Base-by-base conservation (phyloP, 352 stramenopile species). In the Phytophthora palmivora region DNA sequence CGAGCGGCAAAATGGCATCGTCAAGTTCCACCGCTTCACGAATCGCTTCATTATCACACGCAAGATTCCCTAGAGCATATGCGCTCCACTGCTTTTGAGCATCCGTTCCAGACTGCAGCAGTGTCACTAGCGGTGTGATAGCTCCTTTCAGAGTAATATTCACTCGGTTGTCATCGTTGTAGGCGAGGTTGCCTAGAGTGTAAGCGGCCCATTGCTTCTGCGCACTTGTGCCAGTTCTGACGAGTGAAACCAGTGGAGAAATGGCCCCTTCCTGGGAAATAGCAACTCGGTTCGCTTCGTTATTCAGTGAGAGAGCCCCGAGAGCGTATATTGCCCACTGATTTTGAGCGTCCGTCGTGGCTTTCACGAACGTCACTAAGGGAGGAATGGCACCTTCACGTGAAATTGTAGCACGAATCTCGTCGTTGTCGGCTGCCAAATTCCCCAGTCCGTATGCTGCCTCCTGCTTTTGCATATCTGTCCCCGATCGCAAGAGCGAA, bases 191-290 rank as follows among this genome's bases (percentile, higher is more conserved):
- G 3, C 46, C 55, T 2, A 76, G 30, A 5, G 58, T 64, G 21
- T 65, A 61, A 1, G 52, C 53, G 3, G 52, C 56, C 49, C 62
- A 69, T 15, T 67, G 47, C 39, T 72, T 65, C 34, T 72, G 50
- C 2, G 38, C 57, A 10, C 34, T 43, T 10, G 52, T 71, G 7
- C 55, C 54, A 0, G n/a, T 15, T 19, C 26, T 24, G 0, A 67
- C 11, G 2, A 74, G 26, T 8, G 19, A 32, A 18, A 74, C 41
- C 2, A 74, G 41, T 4, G 60, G 54, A 19, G 39, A 5, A 26
- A 67, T 62, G 0, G 49, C 48, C 16, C 60, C 60, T 55, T 65
- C 55, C 53, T 63, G 57, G 10, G 49, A 60, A 15, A 74, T 67
- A 10, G 53, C 33, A 7, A 61, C 16, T 11, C 52, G 60, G 30